Percentiles rank a stretch among this genome's conserved stretches.
These are phyloP conservation scores for Paxillus rubicundulus DNA, from an alignment of 768 basidiomycete genomes.

Conservation along the genomic window DNA sequence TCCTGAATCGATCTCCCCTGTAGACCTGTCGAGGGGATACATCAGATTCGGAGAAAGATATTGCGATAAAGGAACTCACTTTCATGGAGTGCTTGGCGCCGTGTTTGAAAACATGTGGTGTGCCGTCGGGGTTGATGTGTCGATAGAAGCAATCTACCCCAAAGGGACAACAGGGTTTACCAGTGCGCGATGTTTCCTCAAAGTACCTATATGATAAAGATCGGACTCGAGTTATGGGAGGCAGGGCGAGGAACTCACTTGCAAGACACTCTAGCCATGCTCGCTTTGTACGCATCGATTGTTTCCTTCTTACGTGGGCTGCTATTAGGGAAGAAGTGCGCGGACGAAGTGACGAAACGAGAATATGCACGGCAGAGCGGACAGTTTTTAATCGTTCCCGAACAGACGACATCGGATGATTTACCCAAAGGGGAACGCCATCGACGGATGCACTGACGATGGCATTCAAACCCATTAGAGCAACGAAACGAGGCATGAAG, in stretches of 20 bases:
- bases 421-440: slow-evolving; percentile 69
- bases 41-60: slow-evolving; percentile 20
- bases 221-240: not conserved
- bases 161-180: slow-evolving; percentile 67
- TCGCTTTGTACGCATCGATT: slow-evolving; percentile 62
- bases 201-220: slow-evolving; percentile 51
- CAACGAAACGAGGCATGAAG: slow-evolving; percentile 2
- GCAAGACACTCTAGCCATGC: slow-evolving; percentile 71
- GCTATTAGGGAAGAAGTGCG: slow-evolving; percentile 57
- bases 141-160: slow-evolving; percentile 81
- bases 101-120: slow-evolving; percentile 50
- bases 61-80: slow-evolving; percentile 40
- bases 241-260: slow-evolving; percentile 39
- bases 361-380: slow-evolving; percentile 72
- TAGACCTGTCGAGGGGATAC: slow-evolving; percentile 20
- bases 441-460: slow-evolving; percentile 65
- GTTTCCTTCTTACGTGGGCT: slow-evolving; percentile 50
- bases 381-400: slow-evolving; percentile 70
- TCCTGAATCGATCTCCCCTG: slow-evolving; percentile 21
- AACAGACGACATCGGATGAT: slow-evolving; percentile 46
- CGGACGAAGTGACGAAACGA: slow-evolving; percentile 70
- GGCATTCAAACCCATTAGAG: slow-evolving; percentile 5
- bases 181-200: slow-evolving; percentile 43
- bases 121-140: slow-evolving; percentile 66
- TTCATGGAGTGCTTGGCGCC: slow-evolving; percentile 56